Evolutionary conservation across 345 rosid genomes (phyloP), one percentile per base, ranked within the genome.

Genomic region (Pistacia vera): DNA sequence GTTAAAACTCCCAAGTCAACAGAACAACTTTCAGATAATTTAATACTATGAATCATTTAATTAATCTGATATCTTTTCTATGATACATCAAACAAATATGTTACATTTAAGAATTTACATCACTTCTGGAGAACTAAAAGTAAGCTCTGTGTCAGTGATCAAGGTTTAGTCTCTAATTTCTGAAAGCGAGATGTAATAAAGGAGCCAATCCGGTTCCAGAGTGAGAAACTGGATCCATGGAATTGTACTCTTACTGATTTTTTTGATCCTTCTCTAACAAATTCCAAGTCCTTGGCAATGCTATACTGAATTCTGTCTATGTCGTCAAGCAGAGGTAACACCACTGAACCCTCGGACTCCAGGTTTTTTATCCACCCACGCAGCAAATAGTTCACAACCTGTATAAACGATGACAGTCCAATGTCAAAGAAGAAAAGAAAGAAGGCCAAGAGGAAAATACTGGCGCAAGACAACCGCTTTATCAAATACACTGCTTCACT

Each of bases 311-410:
- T 76, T 76, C 77, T 80, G 79, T 80, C 89, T 12, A 54, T 52
- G 30, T 79, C 87, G 0, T 92, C 92, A 28, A 88, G 83, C 66
- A 95, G 80, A 28, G 98, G 97, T 18, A 95, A 82, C 0, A 82
- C 68, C 52, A 83, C 81, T 7, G 83, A 81, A 16, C 96, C 96
- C 63, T 69, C 73, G 22, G 98, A 88, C 66, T 95, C 99, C 56
- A 89, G 74, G 89, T 81, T 90, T 61, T 82, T 86, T 52, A 95
- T 90, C 98, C 97, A 95, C 46, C 99, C 99, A 0, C 92, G 91
- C 46, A 93, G 85, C 72, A 93, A 81, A 83, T 81, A 88, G 81
- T 93, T 92, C 84, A 93, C 94, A 52, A 92, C 98, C 99, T 95
- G 85, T 66, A 75, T 70, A 46, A 58, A 57, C 25, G 28, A 67